Conservation (phyloP, 1,284 basidiomycete species). For the Ganoderma resinaceum region DNA sequence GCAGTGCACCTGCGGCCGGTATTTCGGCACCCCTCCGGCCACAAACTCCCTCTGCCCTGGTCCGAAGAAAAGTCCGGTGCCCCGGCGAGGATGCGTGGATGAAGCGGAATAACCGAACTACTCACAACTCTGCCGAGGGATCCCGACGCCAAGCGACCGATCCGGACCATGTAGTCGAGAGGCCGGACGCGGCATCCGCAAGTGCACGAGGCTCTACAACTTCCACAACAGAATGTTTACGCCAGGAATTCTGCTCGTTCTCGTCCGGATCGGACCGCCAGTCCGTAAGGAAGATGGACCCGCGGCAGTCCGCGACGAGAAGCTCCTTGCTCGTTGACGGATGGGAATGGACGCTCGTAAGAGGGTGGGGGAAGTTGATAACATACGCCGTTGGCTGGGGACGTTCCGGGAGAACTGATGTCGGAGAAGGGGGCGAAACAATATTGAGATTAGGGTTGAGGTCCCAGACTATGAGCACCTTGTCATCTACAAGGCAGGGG, state of each 20-base stretch:
- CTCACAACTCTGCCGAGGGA: conserved; percentile 68
- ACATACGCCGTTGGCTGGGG: conserved; percentile 78
- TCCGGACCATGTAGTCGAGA: conserved; percentile 56
- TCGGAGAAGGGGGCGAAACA: conserved; percentile 45
- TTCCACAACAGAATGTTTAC: conserved; percentile 70
- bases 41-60: background rate
- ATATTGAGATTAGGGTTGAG: conserved; percentile 62
- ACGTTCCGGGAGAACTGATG: conserved; percentile 39
- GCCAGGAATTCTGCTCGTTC: conserved; percentile 57
- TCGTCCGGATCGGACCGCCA: conserved; percentile 77
- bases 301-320: conserved; percentile 74
- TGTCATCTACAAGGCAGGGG: conserved; percentile 61
- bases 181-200: conserved; percentile 56
- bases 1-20: conserved; percentile 7
- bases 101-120: conserved; percentile 13
- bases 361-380: conserved; percentile 72
- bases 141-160: conserved; percentile 74
- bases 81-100: background rate
- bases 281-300: conserved; percentile 76
- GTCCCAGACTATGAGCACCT: conserved; percentile 86
- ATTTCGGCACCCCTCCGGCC: background rate
- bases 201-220: conserved; percentile 73
- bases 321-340: conserved; percentile 77
- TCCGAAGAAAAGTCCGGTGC: conserved; percentile 1
- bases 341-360: conserved; percentile 74